phyloP scores from a whole-genome alignment of 108 stramenopile genomes.

The Stephanodiscus triporus region DNA sequence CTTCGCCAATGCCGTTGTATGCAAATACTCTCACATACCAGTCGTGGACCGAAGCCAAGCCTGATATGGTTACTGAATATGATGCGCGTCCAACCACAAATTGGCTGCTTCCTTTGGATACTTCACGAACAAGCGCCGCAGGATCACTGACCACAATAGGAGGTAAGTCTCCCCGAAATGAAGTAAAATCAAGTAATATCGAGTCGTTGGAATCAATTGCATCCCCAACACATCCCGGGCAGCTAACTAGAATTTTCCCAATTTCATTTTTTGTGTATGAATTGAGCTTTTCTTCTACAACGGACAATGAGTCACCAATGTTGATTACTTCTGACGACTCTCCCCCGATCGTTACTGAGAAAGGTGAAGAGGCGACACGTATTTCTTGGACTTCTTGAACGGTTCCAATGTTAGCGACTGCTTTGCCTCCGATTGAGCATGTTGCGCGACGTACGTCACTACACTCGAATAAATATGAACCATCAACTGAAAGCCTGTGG shows the following conservation, averaged over 20 bases:
- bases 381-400: slow-evolving; percentile 45
- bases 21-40: slow-evolving; percentile 84
- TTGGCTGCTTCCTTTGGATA: slow-evolving; percentile 50
- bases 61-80: slow-evolving; percentile 47
- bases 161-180: slow-evolving; percentile 52
- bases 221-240: slow-evolving; percentile 26
- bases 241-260: slow-evolving; percentile 38
- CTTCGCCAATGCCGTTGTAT: slow-evolving; percentile 75
- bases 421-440: slow-evolving; percentile 39
- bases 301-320: slow-evolving; percentile 32
- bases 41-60: slow-evolving; percentile 52
- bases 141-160: slow-evolving; percentile 35
- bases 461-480: slow-evolving; percentile 52
- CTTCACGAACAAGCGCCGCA: slow-evolving; percentile 35
- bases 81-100: slow-evolving; percentile 50
- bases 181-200: slow-evolving; percentile 40
- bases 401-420: slow-evolving; percentile 37
- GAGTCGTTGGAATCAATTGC: slow-evolving; percentile 28
- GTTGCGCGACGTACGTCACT: slow-evolving; percentile 28
- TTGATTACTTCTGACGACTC: slow-evolving; percentile 43
- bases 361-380: slow-evolving; percentile 32
- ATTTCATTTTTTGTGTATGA: slow-evolving; percentile 29
- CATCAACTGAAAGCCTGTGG: slow-evolving; percentile 55
- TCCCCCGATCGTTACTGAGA: slow-evolving; percentile 42
- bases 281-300: slow-evolving; percentile 47